Evolutionary conservation across 768 basidiomycete genomes (phyloP), one percentile per base, ranked within the genome.

Genomic region (Pisolithus marmoratus): DNA sequence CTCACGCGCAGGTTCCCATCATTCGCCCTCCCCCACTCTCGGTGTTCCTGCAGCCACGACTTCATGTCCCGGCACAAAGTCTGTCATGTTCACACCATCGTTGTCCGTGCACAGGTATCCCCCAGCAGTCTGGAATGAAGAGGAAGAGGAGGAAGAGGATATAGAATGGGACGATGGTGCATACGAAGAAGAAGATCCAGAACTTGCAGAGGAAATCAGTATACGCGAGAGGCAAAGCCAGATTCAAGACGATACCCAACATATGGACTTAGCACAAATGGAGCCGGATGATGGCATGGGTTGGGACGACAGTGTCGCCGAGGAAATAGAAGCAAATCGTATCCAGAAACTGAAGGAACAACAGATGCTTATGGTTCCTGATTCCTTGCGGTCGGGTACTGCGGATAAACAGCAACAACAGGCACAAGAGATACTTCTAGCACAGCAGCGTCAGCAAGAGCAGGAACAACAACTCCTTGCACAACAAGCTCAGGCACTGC

Each of bases 221-320:
- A 58, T 69, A 34, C 66, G 58, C 52, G 62, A 68, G n/a, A 62
- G 70, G 51, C 73, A 74, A 46, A 72, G 72, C 42, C 69, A 67
- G 50, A 38, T 65, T 34, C 60, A 61, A 48, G 59, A 49, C 36
- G 48, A 64, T 57, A 61, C 68, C 53, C 66, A 54, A 50, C 52
- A 48, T 46, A 70, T 60, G 56, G 60, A 60, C n/a, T 46, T 48
- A 15, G 62, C 67, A 49, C 63, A 63, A 4, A 80, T 85, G 75
- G 86, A 87, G 48, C 80, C 79, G 0, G 90, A 92, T 54, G 92
- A 94, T 60, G 87, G 84, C 2, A 89, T 94, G 81, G 78, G 80
- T 54, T 94, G 94, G 93, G 91, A 93, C 45, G 88, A 91, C 49
- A 68, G 74, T 36, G 78, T 75, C 12, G 83, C 80, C 2, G 81